These are phyloP conservation scores for Tolypocladium tropicale DNA, from an alignment of 2,329 filamentous ascomycete genomes.

Conservation along the genomic window DNA sequence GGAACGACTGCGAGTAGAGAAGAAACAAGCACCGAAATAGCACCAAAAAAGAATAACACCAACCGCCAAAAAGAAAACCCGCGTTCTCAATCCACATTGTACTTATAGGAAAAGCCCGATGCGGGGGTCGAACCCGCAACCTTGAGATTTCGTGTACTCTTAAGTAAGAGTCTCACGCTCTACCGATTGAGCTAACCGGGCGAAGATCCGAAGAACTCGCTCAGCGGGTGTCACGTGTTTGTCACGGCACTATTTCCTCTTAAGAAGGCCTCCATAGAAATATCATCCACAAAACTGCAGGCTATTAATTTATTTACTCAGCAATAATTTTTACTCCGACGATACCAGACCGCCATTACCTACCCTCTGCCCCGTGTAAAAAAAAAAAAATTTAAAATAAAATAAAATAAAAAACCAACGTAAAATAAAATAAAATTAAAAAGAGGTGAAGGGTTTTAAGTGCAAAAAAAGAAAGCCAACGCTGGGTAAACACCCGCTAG, in stretches of 20 bases:
- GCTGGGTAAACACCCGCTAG: not conserved
- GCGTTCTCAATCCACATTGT: not conserved
- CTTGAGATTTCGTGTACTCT: slow-evolving; percentile 27
- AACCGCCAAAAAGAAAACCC: not conserved
- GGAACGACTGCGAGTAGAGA: too few relatives aligned
- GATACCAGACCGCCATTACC: too few relatives aligned
- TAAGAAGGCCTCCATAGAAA: too few relatives aligned
- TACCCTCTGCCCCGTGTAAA: not conserved
- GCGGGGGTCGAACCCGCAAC: slow-evolving; percentile 43
- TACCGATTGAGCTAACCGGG: slow-evolving; percentile 37
- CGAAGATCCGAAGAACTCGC: slow-evolving; percentile 3
- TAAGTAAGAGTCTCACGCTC: slow-evolving; percentile 66
- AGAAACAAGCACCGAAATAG: not conserved
- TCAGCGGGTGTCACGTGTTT: not conserved
- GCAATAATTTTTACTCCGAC: too few relatives aligned
- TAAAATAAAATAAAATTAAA: not conserved
- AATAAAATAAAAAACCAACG: not conserved
- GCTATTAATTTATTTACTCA: too few relatives aligned
- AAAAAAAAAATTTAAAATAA: not conserved
- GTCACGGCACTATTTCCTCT: not conserved
- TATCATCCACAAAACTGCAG: too few relatives aligned
- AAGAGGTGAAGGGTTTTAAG: too few relatives aligned
- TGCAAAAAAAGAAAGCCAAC: not conserved
- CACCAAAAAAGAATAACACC: not conserved
- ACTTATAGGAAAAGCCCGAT: slow-evolving; percentile 15